A percentile compares a stretch with the other conserved stretches of the same genome.
Conservation (phyloP, 2,329 filamentous ascomycete species). For the Sporothrix globosa region DNA sequence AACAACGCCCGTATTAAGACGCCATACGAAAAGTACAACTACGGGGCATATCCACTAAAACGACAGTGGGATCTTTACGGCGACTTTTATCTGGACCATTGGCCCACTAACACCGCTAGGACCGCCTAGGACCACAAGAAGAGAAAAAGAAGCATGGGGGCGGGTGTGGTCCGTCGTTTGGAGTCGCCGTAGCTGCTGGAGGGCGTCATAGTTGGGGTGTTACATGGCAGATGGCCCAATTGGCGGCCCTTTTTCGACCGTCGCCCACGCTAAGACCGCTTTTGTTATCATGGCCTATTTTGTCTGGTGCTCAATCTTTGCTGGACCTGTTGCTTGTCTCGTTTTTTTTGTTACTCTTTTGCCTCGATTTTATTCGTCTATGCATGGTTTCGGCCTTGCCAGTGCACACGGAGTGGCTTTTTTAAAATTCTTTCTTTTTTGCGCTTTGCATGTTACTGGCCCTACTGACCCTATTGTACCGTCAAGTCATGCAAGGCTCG, state of each 20-base stretch:
- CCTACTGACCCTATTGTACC: too few relatives aligned
- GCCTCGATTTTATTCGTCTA: conserved; percentile 18
- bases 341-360: not conserved
- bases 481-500: not conserved
- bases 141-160: conserved; percentile 1
- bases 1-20: too few relatives aligned
- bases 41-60: not conserved
- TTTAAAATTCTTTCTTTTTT: conserved; percentile 14
- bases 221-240: too few relatives aligned
- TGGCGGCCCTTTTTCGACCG: not conserved
- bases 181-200: not conserved
- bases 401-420: not conserved
- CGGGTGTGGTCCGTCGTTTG: not conserved
- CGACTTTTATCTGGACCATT: not conserved
- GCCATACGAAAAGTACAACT: not conserved
- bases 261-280: not conserved
- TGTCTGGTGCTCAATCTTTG: not conserved
- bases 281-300: not conserved
- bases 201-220: too few relatives aligned
- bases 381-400: not conserved
- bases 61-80: not conserved
- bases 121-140: too few relatives aligned
- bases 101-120: not conserved
- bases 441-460: not conserved
- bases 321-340: not conserved